Base-by-base conservation (phyloP, 106 monocot species). In the Phalaenopsis aphrodite region DNA sequence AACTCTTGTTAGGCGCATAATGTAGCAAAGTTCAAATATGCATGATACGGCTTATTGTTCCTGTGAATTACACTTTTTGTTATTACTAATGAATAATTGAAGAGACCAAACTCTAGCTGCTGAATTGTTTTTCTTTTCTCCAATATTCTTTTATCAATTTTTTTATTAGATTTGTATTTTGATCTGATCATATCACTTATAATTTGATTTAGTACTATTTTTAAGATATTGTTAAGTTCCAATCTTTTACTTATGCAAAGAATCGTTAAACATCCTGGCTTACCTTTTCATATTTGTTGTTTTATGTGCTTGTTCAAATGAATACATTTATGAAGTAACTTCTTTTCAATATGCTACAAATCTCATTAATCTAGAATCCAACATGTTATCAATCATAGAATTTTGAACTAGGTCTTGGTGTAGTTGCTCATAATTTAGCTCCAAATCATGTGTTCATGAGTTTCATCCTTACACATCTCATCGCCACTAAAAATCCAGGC, bases 1-100 rank as follows among this genome's bases (percentile, higher is more conserved):
- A 64, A 64, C 64, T 64, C 64, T 64, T 64, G 64, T 64, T 58
- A 23, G 11, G 64, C n/a, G 64, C 64, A 64, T 6, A 64, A 64
- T 64, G 64, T 8, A 64, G 58, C 58, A 3, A 5, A 58, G 5
- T 21, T 23, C 5, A 64, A 64, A n/a, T 64, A 64, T 64, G 5
- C n/a, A 64, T 64, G 64, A 64, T 21, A 64, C 8, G 64, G n/a
- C 64, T 21, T 52, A 52, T 64, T 64, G 23, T 64, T 64, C 21
- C 21, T 23, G 23, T 23, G 23, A 64, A n/a, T 21, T 64, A 64
- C 23, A 19, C 64, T 23, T 64, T 6, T 1, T 23, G 11, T 4
- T 56, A 56, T 14, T 8, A 64, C 64, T 21, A 23, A 64, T 23
- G 5, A 64, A 24, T 7, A 8, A 21, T 64, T 0, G 30, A 18